Conservation (phyloP, 2,329 filamentous ascomycete species). For the Plectosphaerella cucumerina region DNA sequence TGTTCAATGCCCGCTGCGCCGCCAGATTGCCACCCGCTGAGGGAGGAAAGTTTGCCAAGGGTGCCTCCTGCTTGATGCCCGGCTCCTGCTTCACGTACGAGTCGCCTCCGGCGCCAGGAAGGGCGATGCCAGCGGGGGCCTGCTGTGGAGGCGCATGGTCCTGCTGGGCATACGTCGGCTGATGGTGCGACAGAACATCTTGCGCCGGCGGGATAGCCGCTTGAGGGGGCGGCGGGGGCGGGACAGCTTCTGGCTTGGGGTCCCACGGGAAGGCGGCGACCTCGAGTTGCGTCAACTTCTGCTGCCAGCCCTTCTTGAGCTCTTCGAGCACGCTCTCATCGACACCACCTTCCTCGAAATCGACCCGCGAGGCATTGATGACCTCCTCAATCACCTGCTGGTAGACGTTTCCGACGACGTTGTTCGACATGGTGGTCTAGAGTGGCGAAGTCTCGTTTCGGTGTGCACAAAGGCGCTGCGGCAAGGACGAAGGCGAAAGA, state of each 20-base stretch:
- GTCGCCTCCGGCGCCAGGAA: conserved; percentile 11
- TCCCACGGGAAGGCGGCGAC: conserved; percentile 96
- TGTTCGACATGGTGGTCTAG: conserved; percentile 50
- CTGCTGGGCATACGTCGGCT: conserved; percentile 25
- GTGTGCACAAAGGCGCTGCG: no score
- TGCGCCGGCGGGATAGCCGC: conserved; percentile 21
- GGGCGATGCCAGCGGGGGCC: conserved; percentile 22
- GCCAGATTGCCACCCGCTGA: conserved; percentile 31
- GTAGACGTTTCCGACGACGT: conserved; percentile 72
- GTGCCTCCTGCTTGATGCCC: conserved; percentile 44
- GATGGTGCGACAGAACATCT: conserved; percentile 9
- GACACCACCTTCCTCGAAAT: conserved; percentile 95
- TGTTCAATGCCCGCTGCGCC: conserved; percentile 50
- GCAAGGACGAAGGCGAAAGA: no score
- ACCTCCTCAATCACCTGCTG: conserved; percentile 76
- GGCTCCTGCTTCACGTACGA: conserved; percentile 39
- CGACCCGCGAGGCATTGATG: conserved; percentile 84
- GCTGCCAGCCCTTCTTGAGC: conserved; percentile 85
- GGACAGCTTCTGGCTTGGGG: conserved; percentile 65
- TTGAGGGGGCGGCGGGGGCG: conserved; percentile 27
- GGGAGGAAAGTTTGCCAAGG: conserved; percentile 18
- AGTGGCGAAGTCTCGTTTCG: no score
- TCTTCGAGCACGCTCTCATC: conserved; percentile 83
- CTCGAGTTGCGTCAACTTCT: conserved; percentile 77
- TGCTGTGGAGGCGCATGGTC: conserved; percentile 27